Conservation (phyloP, 208 protist species). For the Phytomonas serpens region DNA sequence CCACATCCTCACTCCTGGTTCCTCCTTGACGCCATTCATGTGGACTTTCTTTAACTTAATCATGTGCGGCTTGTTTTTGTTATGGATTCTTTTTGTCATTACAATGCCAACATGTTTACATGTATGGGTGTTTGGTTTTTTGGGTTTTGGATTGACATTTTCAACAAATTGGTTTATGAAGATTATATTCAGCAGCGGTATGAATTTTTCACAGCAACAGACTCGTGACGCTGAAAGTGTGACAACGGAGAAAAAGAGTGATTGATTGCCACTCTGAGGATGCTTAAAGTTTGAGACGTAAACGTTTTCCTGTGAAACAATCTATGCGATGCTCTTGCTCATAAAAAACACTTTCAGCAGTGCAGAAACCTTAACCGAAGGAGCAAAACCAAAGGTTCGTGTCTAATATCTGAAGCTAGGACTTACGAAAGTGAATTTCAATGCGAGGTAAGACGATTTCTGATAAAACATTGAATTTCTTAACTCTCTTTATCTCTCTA, state of each 20-base stretch:
- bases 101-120: slow-evolving; percentile 73
- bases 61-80: slow-evolving; percentile 51
- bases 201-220: slow-evolving; percentile 44
- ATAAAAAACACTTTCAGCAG: not conserved
- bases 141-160: slow-evolving; percentile 57
- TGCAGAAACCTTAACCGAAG: not conserved
- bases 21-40: slow-evolving; percentile 63
- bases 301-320: not conserved
- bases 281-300: not conserved
- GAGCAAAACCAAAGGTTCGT: not conserved
- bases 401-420: not conserved
- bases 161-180: slow-evolving; percentile 89
- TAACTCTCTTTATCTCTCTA: slow-evolving; percentile 2
- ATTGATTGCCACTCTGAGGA: slow-evolving; percentile 9
- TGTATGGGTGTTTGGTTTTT: slow-evolving; percentile 82
- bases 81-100: slow-evolving; percentile 72
- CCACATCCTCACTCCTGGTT: slow-evolving; percentile 83
- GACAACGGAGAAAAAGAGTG: slow-evolving; percentile 21
- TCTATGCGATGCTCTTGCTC: not conserved
- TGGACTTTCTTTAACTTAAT: slow-evolving; percentile 83
- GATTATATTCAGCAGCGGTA: slow-evolving; percentile 53
- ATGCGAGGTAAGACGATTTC: not conserved
- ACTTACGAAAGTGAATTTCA: not conserved
- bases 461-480: not conserved
- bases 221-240: slow-evolving; percentile 15